Percentiles rank a stretch among this genome's conserved stretches.
phyloP scores from a whole-genome alignment of 805 yeast species.

The Teunomyces lycoperdinae region DNA sequence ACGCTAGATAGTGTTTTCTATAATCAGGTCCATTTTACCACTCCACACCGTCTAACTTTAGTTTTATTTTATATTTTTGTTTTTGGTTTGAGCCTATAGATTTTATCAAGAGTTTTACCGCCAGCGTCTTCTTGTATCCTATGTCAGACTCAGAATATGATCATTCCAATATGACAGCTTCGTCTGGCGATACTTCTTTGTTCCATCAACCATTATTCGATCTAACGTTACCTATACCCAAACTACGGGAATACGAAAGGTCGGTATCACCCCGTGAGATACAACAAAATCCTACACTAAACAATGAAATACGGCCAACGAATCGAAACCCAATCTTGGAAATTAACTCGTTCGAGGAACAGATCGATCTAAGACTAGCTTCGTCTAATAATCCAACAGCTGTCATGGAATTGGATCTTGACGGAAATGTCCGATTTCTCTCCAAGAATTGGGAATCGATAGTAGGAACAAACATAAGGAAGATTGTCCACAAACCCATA shows the following conservation, averaged over 20 bases:
- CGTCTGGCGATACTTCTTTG: conserved; percentile 4
- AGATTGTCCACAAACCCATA: conserved; percentile 57
- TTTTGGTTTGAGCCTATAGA: background rate
- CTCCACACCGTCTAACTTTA: too few species aligned
- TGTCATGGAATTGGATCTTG: conserved; percentile 80
- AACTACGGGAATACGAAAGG: conserved; percentile 18
- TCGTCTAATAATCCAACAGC: conserved; percentile 70
- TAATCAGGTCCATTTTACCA: too few species aligned
- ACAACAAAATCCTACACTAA: background rate
- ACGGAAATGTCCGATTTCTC: conserved; percentile 72
- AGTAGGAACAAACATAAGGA: conserved; percentile 62
- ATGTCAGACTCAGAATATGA: conserved; percentile 2
- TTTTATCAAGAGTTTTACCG: background rate
- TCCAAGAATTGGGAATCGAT: conserved; percentile 76
- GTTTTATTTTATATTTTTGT: background rate
- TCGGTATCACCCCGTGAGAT: conserved; percentile 35
- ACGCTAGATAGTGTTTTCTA: too few species aligned
- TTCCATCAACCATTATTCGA: conserved; percentile 21
- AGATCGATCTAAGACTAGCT: conserved; percentile 57
- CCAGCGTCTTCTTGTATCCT: background rate
- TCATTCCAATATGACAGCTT: conserved; percentile 2
- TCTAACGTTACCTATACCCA: conserved; percentile 8
- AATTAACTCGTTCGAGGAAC: conserved; percentile 33
- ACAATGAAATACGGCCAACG: conserved; percentile 11
- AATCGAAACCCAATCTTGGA: background rate